These are phyloP conservation scores for Mollisia scopiformis DNA, from an alignment of 2,329 filamentous ascomycete species.

Conservation along the genomic window DNA sequence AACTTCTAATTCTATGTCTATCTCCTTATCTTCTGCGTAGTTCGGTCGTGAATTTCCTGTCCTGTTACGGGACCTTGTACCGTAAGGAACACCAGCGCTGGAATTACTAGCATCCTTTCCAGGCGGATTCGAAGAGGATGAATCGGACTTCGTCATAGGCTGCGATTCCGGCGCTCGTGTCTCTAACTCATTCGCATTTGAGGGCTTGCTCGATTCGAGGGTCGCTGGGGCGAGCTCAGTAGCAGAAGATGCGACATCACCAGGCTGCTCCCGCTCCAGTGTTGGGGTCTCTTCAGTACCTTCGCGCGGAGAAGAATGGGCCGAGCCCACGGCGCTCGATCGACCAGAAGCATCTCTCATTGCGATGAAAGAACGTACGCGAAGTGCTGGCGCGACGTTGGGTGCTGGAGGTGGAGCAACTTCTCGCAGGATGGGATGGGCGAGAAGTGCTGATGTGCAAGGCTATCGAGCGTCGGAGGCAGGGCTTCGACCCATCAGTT, in stretches of 20 bases:
- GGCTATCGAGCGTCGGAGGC: conserved; percentile 33
- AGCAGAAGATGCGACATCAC: conserved; percentile 13
- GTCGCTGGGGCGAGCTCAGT: conserved; percentile 9
- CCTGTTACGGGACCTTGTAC: conserved; percentile 91
- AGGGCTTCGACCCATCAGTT: conserved; percentile 36
- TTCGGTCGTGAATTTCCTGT: conserved; percentile 81
- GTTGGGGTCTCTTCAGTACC: conserved; percentile 19
- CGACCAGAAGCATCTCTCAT: conserved; percentile 35
- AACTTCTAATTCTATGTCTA: conserved; percentile 87
- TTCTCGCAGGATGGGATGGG: conserved; percentile 34
- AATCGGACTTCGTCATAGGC: conserved; percentile 52
- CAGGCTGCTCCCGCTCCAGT: conserved; percentile 17
- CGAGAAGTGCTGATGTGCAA: conserved; percentile 37
- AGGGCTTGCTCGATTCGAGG: conserved; percentile 15
- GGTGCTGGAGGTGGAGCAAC: conserved; percentile 30
- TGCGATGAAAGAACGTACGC: conserved; percentile 13
- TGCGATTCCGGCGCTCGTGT: conserved; percentile 39
- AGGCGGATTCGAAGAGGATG: conserved; percentile 47
- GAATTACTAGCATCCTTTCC: conserved; percentile 46
- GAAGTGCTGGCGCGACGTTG: too few species aligned
- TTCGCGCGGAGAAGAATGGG: conserved; percentile 17
- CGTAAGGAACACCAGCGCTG: conserved; percentile 58
- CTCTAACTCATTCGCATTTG: conserved; percentile 17
- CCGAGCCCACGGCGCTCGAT: conserved; percentile 30
- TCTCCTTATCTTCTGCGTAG: conserved; percentile 92